These are phyloP conservation scores for Pulicaria dysenterica DNA, from an alignment of 129 eudicot genomes.

Conservation along the genomic window DNA sequence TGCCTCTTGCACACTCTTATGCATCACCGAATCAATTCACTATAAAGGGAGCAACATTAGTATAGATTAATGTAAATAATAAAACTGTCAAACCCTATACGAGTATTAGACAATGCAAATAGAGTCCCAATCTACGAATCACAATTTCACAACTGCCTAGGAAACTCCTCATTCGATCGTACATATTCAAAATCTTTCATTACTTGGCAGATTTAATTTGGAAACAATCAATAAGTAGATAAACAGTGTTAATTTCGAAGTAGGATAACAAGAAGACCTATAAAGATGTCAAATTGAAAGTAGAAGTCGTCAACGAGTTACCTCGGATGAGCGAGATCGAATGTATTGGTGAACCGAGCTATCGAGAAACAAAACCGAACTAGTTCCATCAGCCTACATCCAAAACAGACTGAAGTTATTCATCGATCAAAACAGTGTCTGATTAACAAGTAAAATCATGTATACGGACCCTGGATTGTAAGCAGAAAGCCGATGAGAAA, in stretches of 20 bases:
- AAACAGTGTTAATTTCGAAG: neutral
- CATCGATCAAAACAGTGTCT: slow-evolving; percentile 20
- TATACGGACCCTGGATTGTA: slow-evolving; percentile 20
- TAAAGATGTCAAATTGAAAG: neutral
- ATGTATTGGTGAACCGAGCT: slow-evolving; percentile 59
- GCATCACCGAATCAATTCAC: neutral
- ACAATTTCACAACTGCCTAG: neutral
- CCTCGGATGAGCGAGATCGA: slow-evolving; percentile 41
- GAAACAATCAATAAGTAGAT: neutral
- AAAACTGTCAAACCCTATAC: no score
- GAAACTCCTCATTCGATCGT: slow-evolving; percentile 5
- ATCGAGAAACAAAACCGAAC: slow-evolving; percentile 67
- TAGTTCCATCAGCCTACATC: slow-evolving; percentile 47
- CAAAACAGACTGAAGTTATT: slow-evolving; percentile 5
- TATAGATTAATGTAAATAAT: no score
- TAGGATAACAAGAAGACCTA: neutral
- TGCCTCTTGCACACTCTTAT: no score
- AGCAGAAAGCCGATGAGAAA: slow-evolving; percentile 19
- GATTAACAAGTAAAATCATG: neutral
- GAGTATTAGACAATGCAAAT: neutral
- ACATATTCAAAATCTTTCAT: neutral
- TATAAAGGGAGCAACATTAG: neutral
- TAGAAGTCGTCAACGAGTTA: slow-evolving; percentile 26
- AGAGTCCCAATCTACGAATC: slow-evolving; percentile 3
- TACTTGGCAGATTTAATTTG: neutral